These are phyloP conservation scores for Trichophyton benhamiae DNA, from an alignment of 2,329 filamentous ascomycete genomes.

Conservation along the genomic window DNA sequence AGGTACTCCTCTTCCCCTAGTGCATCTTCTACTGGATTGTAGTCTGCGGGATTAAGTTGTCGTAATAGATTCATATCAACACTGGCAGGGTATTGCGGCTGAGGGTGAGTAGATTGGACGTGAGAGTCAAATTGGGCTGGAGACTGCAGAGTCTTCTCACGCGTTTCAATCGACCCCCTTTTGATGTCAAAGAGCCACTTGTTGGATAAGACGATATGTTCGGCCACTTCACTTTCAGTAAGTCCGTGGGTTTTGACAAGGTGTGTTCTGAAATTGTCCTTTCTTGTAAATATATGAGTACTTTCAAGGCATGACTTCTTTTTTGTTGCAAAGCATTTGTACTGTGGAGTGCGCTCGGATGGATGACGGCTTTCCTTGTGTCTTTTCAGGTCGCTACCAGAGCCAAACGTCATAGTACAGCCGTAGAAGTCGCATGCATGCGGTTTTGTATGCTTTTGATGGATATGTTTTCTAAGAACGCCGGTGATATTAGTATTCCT, in stretches of 20 bases:
- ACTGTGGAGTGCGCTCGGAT: slow-evolving; percentile 41
- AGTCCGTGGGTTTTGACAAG: slow-evolving; percentile 33
- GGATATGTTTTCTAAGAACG: slow-evolving; percentile 56
- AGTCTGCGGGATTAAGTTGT: too few species aligned
- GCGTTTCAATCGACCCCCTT: background rate
- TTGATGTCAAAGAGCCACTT: background rate
- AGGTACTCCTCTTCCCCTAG: too few species aligned
- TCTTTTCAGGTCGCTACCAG: slow-evolving; percentile 66
- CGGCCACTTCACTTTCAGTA: background rate
- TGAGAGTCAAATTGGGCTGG: too few species aligned
- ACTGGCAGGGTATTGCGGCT: too few species aligned
- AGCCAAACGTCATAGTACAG: slow-evolving; percentile 52
- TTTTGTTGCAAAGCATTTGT: slow-evolving; percentile 43
- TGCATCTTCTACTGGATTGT: too few species aligned
- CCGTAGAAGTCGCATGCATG: background rate
- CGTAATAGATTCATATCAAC: too few species aligned
- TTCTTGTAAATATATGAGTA: slow-evolving; percentile 62
- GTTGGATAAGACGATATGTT: background rate
- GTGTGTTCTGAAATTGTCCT: slow-evolving; percentile 80
- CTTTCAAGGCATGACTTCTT: slow-evolving; percentile 44
- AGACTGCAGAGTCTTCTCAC: too few species aligned
- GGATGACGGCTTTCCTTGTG: slow-evolving; percentile 35
- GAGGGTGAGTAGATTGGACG: too few species aligned
- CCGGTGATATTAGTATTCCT: background rate
- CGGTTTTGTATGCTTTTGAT: slow-evolving; percentile 14